Conservation (phyloP, 2,329 filamentous ascomycete genomes). For the Chrysosporium keratinophilum region DNA sequence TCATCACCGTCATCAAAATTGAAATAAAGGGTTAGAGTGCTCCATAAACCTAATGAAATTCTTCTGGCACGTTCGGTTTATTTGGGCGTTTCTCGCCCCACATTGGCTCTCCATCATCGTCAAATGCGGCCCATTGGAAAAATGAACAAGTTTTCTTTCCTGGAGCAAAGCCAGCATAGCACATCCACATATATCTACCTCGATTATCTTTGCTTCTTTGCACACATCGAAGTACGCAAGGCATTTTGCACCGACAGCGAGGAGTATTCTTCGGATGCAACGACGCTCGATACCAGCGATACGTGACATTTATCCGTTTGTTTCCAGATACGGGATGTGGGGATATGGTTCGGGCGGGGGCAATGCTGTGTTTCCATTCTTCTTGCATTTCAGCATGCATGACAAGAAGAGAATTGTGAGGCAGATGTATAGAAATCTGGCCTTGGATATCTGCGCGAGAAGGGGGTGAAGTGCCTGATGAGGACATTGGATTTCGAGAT, state of each 20-base stretch:
- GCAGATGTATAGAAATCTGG: slow-evolving; percentile 84
- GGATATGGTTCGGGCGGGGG: slow-evolving; percentile 63
- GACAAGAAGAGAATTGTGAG: slow-evolving; percentile 83
- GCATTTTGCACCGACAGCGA: slow-evolving; percentile 62
- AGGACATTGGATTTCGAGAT: neutral
- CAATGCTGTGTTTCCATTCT: slow-evolving; percentile 84
- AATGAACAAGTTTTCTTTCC: slow-evolving; percentile 54
- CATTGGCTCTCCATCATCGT: slow-evolving; percentile 71
- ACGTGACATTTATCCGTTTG: slow-evolving; percentile 84
- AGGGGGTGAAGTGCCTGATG: slow-evolving; percentile 6
- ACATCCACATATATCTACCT: slow-evolving; percentile 91
- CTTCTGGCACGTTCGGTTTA: neutral
- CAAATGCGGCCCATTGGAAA: slow-evolving; percentile 79
- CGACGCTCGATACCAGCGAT: slow-evolving; percentile 68
- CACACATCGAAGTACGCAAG: slow-evolving; percentile 62
- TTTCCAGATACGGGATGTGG: slow-evolving; percentile 74
- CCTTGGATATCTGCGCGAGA: slow-evolving; percentile 55
- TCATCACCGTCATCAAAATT: too few relatives aligned
- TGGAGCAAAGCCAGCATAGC: slow-evolving; percentile 51
- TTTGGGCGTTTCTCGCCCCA: slow-evolving; percentile 36
- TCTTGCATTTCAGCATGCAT: slow-evolving; percentile 99
- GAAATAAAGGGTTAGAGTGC: too few relatives aligned
- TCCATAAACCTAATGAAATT: neutral
- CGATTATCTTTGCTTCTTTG: slow-evolving; percentile 65
- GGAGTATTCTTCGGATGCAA: slow-evolving; percentile 72